phyloP scores from a whole-genome alignment of 2,329 filamentous ascomycete species.

The Talaromyces verruculosus region DNA sequence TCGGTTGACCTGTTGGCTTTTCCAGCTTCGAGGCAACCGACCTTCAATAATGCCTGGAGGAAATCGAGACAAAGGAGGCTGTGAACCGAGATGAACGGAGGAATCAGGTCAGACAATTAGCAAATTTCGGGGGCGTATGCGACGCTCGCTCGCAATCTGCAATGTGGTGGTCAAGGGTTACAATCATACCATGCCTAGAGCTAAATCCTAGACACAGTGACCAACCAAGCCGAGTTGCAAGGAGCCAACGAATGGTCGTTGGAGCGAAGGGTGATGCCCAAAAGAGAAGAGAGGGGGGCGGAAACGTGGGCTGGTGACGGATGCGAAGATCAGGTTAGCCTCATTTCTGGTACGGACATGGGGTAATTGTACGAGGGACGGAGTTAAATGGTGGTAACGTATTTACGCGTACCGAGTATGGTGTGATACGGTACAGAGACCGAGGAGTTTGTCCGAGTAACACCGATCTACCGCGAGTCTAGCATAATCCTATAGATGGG shows the following conservation, averaged over 20 bases:
- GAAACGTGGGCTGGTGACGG: not conserved
- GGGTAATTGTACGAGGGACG: not conserved
- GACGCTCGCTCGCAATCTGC: not conserved
- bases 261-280: not conserved
- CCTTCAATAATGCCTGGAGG: not conserved
- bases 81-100: not conserved
- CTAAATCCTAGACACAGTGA: not conserved
- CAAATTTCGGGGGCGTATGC: not conserved
- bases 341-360: not conserved
- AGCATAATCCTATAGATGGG: too few species aligned
- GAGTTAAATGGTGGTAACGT: not conserved
- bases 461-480: not conserved
- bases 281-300: not conserved
- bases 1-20: not conserved
- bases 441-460: not conserved
- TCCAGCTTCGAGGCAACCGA: not conserved
- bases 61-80: not conserved
- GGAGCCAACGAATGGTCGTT: not conserved
- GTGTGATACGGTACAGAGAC: not conserved
- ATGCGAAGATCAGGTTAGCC: not conserved
- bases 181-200: not conserved
- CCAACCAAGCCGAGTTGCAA: not conserved
- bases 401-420: not conserved
- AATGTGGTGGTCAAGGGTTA: slow-evolving; percentile 4
- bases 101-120: not conserved